A percentile compares a stretch with the other conserved stretches of the same genome.
These are phyloP conservation scores for Pelargonium citronellum DNA, from an alignment of 441 rosid genomes.

Conservation along the genomic window DNA sequence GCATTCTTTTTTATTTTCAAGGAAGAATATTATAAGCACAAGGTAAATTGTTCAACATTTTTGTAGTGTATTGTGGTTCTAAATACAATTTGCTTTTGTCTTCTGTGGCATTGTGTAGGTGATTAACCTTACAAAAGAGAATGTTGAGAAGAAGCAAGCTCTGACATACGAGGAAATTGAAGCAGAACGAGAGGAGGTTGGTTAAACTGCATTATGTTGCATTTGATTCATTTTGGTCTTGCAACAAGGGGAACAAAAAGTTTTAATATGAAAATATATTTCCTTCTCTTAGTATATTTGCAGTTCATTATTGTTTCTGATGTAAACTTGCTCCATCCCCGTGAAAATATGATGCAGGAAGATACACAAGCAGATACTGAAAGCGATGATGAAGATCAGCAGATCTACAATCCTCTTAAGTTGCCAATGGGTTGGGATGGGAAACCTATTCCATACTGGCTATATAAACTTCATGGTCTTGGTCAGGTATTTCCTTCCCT, in stretches of 20 bases:
- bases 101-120: constrained; percentile 39
- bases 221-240: background rate
- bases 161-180: constrained; percentile 95
- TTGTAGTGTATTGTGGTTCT: background rate
- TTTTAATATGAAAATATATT: background rate
- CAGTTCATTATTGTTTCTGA: constrained; percentile 13
- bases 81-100: constrained; percentile 5
- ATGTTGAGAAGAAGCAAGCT: constrained; percentile 92
- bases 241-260: background rate
- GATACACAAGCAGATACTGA: constrained; percentile 87
- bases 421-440: constrained; percentile 99
- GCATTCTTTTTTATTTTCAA: constrained; percentile 6
- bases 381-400: constrained; percentile 95
- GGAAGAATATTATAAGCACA: background rate
- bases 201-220: constrained; percentile 10
- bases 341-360: constrained; percentile 47
- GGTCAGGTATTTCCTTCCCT: constrained; percentile 62
- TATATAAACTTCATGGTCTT: constrained; percentile 96
- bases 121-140: constrained; percentile 67
- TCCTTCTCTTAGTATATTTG: background rate
- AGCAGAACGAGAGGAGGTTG: constrained; percentile 87
- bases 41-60: background rate
- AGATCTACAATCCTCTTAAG: constrained; percentile 88
- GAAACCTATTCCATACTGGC: constrained; percentile 99
- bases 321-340: background rate